Evolutionary conservation across 768 basidiomycete genomes (phyloP), one percentile per base, ranked within the genome.

Genomic region (Amanita pseudoporphyria): DNA sequence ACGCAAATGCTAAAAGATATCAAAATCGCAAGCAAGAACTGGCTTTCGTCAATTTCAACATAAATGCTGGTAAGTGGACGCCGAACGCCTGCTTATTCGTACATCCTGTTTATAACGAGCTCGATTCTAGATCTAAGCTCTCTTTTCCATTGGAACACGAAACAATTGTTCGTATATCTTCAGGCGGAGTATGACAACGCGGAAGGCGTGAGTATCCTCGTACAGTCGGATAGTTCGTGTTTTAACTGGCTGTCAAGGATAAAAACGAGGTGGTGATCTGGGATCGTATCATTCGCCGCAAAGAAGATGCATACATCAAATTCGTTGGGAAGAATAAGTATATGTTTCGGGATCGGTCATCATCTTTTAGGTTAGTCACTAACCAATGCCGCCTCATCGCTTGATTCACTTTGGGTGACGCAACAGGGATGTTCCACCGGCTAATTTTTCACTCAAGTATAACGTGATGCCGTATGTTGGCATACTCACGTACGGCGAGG

Each of bases 81-180:
- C 44, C 5, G n/a, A 36, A 13, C 32, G 37, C 9, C 40, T 49
- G 18, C 36, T 35, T 28, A 38, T 46, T 38, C 24, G 43, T 22
- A 47, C 9, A 21, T 31, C 47, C n/a, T n/a, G n/a, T n/a, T 21
- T 24, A n/a, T 6, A 9, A 18, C 32, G 2, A 21, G 28, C 9
- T 3, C 18, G 32, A 47, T 31, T 19, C 41, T 54, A 92, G 92
- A 95, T 66, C 71, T 95, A 4, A 70, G 77, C 9, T 79, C 92
- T 10, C 71, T 95, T 28, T 95, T 93, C 67, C 71, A 93, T 66
- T 95, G 91, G 91, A 95, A 95, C 65, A 94, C 92, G n/a, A 95
- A 95, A 65, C 92, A 95, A 61, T 60, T 95, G 9, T 94, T 95
- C 63, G 63, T 94, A 10, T 92, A 88, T 59, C 75, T 95, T 30